phyloP scores from a whole-genome alignment of 441 rosid species.

The Aleurites moluccanus region DNA sequence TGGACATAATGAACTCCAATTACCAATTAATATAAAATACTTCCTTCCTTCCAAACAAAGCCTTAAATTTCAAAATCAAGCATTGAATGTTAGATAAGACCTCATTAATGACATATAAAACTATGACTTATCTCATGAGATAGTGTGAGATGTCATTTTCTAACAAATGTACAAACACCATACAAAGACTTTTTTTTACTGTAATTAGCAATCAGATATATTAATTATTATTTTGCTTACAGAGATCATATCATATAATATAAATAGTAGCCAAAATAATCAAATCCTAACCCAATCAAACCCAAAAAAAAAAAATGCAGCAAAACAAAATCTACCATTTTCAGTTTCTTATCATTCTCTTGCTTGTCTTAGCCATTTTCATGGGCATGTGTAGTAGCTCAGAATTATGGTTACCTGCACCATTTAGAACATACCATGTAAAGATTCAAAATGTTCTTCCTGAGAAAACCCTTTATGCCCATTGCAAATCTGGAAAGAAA shows the following conservation, averaged over 20 bases:
- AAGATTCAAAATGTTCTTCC: background rate
- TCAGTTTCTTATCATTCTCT: background rate
- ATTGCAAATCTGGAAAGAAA: slow-evolving; percentile 13
- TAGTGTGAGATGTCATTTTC: background rate
- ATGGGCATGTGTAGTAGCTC: background rate
- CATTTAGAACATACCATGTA: background rate
- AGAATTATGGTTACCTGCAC: background rate
- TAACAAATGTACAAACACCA: background rate
- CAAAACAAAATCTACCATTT: slow-evolving; percentile 1
- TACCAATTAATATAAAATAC: too few relatives aligned
- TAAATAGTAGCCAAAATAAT: background rate
- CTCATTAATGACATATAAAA: background rate
- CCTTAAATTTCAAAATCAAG: background rate
- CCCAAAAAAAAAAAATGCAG: background rate
- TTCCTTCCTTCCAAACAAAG: too few relatives aligned
- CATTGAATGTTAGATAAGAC: background rate
- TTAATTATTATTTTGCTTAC: background rate
- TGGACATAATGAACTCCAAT: too few relatives aligned
- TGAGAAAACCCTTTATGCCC: background rate
- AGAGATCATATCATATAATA: background rate
- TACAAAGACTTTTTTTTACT: background rate
- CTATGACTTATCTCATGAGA: background rate
- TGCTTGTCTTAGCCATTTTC: background rate
- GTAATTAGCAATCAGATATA: too few relatives aligned
- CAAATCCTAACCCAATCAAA: background rate